phyloP scores from a whole-genome alignment of 768 basidiomycete species.

The Tylopilus subfusipes region DNA sequence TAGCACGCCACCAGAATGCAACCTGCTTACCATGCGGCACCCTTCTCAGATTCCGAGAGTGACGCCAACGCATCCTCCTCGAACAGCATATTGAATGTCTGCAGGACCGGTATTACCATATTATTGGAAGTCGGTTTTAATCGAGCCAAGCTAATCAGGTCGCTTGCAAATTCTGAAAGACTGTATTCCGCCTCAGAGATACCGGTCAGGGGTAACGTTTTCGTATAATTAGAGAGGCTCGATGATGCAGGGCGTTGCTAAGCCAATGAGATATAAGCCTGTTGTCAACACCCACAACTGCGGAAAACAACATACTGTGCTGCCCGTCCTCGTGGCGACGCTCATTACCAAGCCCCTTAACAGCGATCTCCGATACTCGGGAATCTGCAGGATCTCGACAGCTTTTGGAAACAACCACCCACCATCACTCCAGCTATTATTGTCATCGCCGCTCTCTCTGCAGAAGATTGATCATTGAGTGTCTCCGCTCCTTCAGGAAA shows the following conservation, averaged over 20 bases:
- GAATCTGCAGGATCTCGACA: constrained; percentile 60
- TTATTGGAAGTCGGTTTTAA: constrained; percentile 59
- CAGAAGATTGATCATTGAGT: constrained; percentile 2
- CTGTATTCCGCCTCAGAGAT: constrained; percentile 37
- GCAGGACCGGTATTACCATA: constrained; percentile 78
- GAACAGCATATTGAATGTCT: constrained; percentile 69
- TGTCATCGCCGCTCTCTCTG: constrained; percentile 35
- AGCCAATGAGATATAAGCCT: constrained; percentile 15
- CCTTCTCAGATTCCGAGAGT: constrained; percentile 44
- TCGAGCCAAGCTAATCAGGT: constrained; percentile 55
- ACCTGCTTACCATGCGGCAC: constrained; percentile 49
- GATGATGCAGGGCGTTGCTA: constrained; percentile 69
- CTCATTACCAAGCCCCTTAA: constrained; percentile 75
- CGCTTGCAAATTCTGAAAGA: constrained; percentile 49
- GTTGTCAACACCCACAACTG: constrained; percentile 4
- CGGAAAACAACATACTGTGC: constrained; percentile 56
- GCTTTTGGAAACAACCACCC: constrained; percentile 73
- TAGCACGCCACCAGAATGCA: constrained; percentile 10
- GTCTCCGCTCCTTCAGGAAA: neutral
- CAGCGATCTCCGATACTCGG: constrained; percentile 57
- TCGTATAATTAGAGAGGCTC: constrained; percentile 58
- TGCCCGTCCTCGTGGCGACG: constrained; percentile 79
- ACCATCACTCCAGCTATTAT: constrained; percentile 62
- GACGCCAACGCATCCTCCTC: constrained; percentile 59
- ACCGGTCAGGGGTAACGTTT: constrained; percentile 44